These are phyloP conservation scores for Leccinum angustisporum DNA, from an alignment of 1,284 basidiomycete species.

Conservation along the genomic window DNA sequence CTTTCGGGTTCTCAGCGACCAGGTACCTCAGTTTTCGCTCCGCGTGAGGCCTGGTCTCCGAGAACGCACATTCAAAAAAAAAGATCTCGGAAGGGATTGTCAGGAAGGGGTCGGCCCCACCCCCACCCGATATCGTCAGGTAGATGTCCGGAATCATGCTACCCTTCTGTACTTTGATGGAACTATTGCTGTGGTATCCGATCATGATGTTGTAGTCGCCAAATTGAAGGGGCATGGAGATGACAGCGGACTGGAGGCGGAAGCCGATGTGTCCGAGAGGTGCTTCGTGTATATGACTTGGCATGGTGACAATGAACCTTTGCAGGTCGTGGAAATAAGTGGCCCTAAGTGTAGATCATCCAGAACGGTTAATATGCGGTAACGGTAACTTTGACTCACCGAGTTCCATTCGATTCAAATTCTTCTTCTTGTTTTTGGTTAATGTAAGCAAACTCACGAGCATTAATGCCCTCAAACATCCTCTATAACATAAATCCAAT, in stretches of 20 bases:
- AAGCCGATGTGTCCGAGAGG: background rate
- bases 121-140: background rate
- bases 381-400: background rate
- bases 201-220: background rate
- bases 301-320: background rate
- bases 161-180: background rate
- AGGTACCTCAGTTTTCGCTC: background rate
- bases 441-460: background rate
- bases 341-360: background rate
- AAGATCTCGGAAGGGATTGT: background rate
- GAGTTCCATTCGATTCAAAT: background rate
- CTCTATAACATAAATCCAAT: background rate
- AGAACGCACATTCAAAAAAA: background rate
- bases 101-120: background rate
- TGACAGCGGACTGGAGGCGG: background rate
- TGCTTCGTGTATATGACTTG: background rate
- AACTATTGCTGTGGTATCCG: background rate
- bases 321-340: background rate
- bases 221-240: background rate
- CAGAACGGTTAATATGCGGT: background rate
- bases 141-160: background rate
- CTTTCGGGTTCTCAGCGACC: background rate
- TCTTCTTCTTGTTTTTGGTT: background rate
- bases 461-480: background rate
- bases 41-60: background rate